Evolutionary conservation across 352 stramenopile genomes (phyloP).

Genomic region (Hyphochytrium catenoides): DNA sequence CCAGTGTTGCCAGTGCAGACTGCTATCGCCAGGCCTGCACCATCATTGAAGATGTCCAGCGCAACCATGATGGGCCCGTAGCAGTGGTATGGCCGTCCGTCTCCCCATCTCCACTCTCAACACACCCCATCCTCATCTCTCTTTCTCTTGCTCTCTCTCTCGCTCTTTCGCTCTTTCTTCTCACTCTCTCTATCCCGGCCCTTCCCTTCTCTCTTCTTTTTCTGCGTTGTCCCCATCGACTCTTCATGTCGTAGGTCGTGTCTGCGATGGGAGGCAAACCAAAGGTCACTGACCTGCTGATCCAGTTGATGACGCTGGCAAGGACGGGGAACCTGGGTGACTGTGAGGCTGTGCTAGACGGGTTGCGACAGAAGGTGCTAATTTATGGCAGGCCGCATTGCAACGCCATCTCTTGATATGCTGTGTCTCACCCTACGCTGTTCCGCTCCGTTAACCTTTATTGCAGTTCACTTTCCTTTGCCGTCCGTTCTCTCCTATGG

Average conservation of each 20-base stretch:
- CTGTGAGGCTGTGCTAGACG: slow-evolving; percentile 35
- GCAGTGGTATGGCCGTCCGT: slow-evolving; percentile 32
- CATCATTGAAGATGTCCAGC: slow-evolving; percentile 58
- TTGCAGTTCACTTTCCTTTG: too few relatives aligned
- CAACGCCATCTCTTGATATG: slow-evolving; percentile 6
- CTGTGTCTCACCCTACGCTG: too few relatives aligned
- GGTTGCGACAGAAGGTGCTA: too few relatives aligned
- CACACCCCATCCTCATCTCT: neutral
- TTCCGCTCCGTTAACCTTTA: too few relatives aligned
- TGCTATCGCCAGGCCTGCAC: slow-evolving; percentile 10
- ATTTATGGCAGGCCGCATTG: slow-evolving; percentile 1
- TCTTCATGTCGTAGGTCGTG: slow-evolving; percentile 37
- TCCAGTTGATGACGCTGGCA: slow-evolving; percentile 60
- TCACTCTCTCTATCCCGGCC: neutral
- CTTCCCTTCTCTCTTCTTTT: neutral
- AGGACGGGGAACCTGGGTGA: slow-evolving; percentile 43
- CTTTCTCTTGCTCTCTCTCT: too few relatives aligned
- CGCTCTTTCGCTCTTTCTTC: too few relatives aligned
- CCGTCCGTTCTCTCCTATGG: too few relatives aligned
- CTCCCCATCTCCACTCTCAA: slow-evolving; percentile 1
- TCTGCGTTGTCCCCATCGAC: neutral
- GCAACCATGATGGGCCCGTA: slow-evolving; percentile 27
- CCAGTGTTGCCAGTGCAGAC: slow-evolving; percentile 70
- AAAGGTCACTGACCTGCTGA: slow-evolving; percentile 84
- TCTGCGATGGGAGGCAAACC: slow-evolving; percentile 87